Conservation (phyloP, 768 basidiomycete genomes). For the Sporobolomyces roseus region DNA sequence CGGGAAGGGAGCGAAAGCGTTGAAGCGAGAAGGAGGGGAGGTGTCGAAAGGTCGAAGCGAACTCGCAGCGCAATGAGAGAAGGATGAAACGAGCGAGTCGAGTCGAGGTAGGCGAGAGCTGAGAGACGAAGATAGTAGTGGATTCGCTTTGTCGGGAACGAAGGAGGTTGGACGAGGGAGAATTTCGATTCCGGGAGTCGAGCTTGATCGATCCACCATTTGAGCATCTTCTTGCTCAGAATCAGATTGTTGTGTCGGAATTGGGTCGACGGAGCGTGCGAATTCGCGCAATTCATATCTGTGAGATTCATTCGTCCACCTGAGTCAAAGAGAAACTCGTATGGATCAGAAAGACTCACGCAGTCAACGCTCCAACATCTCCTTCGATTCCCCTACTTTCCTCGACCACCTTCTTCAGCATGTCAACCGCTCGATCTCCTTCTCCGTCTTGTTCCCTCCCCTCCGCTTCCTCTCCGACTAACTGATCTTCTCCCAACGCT, state of each 20-base stretch:
- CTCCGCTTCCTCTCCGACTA: background rate
- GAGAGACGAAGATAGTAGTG: background rate
- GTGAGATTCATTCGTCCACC: too few relatives aligned
- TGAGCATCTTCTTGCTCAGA: background rate
- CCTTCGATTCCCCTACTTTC: slow-evolving; percentile 6
- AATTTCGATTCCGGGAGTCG: background rate
- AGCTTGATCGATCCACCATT: background rate
- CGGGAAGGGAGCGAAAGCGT: background rate
- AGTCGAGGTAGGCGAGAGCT: background rate
- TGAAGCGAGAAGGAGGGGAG: background rate
- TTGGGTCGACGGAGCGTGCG: background rate
- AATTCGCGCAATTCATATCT: slow-evolving; percentile 2
- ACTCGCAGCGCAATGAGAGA: background rate
- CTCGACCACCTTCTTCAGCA: background rate
- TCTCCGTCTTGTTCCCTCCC: background rate
- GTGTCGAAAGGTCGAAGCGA: background rate
- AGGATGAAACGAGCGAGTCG: background rate
- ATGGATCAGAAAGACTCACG: too few relatives aligned
- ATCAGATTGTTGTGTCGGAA: background rate
- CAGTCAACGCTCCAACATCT: slow-evolving; percentile 10
- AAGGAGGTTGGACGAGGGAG: slow-evolving; percentile 10
- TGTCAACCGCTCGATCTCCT: background rate
- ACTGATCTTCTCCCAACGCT: background rate
- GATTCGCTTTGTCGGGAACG: background rate
- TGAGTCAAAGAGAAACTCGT: too few relatives aligned